Percentiles rank a stretch among this genome's conserved stretches.
Conservation (phyloP, 2,329 filamentous ascomycete species). For the Metarhizium robertsii region DNA sequence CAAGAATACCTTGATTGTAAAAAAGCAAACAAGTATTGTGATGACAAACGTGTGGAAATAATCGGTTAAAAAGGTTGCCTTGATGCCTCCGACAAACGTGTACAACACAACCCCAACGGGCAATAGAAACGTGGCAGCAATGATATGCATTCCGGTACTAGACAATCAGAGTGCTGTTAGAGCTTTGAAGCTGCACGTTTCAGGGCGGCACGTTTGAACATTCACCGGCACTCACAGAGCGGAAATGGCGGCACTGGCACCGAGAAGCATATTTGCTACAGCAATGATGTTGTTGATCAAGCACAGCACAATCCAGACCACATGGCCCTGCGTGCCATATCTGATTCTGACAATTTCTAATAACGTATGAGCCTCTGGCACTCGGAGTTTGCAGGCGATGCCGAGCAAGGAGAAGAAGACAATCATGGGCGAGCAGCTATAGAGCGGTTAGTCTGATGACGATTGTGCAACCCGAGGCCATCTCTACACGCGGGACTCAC, state of each 20-base stretch:
- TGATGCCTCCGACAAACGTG: constrained; percentile 30
- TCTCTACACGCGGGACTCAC: constrained; percentile 6
- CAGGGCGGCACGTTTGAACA: too few species aligned
- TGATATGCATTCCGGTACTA: constrained; percentile 39
- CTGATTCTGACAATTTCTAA: constrained; percentile 43
- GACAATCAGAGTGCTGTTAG: not conserved
- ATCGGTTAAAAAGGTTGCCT: constrained; percentile 36
- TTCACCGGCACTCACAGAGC: constrained; percentile 18
- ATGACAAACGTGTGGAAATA: constrained; percentile 47
- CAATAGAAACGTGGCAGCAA: constrained; percentile 37
- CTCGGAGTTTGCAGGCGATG: constrained; percentile 10
- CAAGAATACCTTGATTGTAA: constrained; percentile 35
- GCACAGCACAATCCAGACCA: constrained; percentile 42
- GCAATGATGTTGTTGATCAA: constrained; percentile 41
- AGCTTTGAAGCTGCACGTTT: too few species aligned
- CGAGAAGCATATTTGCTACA: constrained; percentile 42
- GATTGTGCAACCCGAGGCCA: not conserved
- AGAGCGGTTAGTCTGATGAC: not conserved
- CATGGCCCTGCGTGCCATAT: constrained; percentile 36
- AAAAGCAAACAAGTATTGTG: constrained; percentile 40
- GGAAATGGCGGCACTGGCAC: constrained; percentile 23
- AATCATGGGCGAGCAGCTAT: constrained; percentile 43
- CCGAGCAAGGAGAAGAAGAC: constrained; percentile 38
- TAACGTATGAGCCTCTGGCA: constrained; percentile 44
- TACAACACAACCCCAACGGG: constrained; percentile 29